These are phyloP conservation scores for Heterobasidion occidentale DNA, from an alignment of 1,284 basidiomycete species.

Conservation along the genomic window DNA sequence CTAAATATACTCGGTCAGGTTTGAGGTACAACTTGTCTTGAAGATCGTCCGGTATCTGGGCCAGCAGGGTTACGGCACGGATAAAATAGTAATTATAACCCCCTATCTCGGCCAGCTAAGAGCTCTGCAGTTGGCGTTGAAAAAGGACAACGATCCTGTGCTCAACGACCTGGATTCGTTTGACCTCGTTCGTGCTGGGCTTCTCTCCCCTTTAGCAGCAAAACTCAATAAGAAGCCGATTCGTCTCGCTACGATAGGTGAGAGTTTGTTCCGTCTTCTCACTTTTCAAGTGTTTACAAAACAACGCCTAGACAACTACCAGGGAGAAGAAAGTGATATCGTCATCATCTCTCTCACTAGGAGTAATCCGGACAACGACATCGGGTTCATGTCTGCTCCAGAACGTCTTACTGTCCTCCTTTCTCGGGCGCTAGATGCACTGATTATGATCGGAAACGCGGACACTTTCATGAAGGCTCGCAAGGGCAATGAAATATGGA, in stretches of 20 bases:
- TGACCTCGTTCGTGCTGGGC: slow-evolving; percentile 48
- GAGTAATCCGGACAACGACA: slow-evolving; percentile 44
- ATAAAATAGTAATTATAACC: slow-evolving; percentile 52
- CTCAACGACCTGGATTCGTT: slow-evolving; percentile 53
- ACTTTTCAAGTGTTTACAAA: neutral
- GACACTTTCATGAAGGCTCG: slow-evolving; percentile 46
- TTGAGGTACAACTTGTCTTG: slow-evolving; percentile 51
- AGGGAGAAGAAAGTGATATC: slow-evolving; percentile 64
- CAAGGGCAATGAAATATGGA: slow-evolving; percentile 46
- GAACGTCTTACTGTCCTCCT: slow-evolving; percentile 61
- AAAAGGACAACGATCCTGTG: slow-evolving; percentile 45
- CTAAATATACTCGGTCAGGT: neutral
- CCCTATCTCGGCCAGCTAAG: slow-evolving; percentile 63
- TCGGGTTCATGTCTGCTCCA: slow-evolving; percentile 60
- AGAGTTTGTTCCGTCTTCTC: slow-evolving; percentile 5
- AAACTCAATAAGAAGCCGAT: slow-evolving; percentile 32
- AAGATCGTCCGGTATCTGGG: slow-evolving; percentile 57
- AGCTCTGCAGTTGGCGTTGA: slow-evolving; percentile 35
- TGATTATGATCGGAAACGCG: slow-evolving; percentile 58
- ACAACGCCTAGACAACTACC: slow-evolving; percentile 47
- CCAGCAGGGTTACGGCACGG: slow-evolving; percentile 58
- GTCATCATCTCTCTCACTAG: slow-evolving; percentile 52
- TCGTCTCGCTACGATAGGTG: slow-evolving; percentile 57
- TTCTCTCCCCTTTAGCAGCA: slow-evolving; percentile 30
- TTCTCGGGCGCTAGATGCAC: slow-evolving; percentile 51